Evolutionary conservation across 768 basidiomycete genomes (phyloP), one percentile per base, ranked within the genome.

Genomic region (Lactarius deliciosus): DNA sequence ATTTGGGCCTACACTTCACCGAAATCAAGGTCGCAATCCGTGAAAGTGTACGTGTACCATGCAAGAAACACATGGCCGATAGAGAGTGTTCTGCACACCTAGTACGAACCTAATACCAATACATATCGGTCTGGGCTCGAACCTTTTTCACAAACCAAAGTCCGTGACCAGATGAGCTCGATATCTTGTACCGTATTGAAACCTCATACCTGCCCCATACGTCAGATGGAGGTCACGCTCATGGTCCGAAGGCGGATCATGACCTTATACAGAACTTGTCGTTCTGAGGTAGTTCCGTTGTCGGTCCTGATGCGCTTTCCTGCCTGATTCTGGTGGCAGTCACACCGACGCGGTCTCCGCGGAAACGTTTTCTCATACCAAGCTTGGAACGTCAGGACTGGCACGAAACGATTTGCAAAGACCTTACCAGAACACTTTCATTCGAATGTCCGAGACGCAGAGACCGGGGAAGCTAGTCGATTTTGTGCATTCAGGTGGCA

Each of bases 401-500:
- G 40, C 54, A 58, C 59, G 66, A 36, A 36, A 54, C 5, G 41
- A 56, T 61, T 59, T 60, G 18, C 36, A 32, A 13, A 30, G 20
- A 28, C 79, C 86, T 65, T 65, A 93, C 93, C 91, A n/a, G n/a
- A n/a, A 65, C 92, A 83, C 76, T 96, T 96, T 79, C 94, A 96
- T 70, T 96, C 91, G 71, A 90, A 94, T 1, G 90, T 87, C 13
- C 91, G 75, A 86, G 87, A 60, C 94, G 82, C 63, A 96, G 78
- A 32, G 85, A 83, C 73, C 86, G 85, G 75, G 94, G 93, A 28
- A 96, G 81, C 69, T 92, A 88, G 61, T 87, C 79, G 28, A 77
- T 78, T 76, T 95, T 56, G 96, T 81, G 76, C 94, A 96, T 38
- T 91, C 90, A 0, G 92, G 93, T 7, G 94, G 94, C n/a, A 90